Base-by-base conservation (phyloP, 208 protist species). In the Crithidia bombi region DNA sequence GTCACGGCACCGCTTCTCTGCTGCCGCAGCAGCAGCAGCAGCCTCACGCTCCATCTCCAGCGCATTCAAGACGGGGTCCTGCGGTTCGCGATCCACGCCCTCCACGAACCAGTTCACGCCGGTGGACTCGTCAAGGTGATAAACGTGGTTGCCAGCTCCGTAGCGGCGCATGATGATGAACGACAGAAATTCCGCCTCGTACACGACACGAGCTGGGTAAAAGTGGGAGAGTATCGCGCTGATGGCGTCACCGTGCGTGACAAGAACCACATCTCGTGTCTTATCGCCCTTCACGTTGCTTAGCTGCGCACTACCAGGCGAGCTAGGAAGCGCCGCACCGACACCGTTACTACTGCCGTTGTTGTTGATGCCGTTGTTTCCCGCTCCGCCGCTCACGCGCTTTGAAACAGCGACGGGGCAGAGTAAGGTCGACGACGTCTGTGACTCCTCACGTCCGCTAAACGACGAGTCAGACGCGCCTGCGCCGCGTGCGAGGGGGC, bases 231-330 rank as follows among this genome's bases (percentile, higher is more conserved):
- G 26, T 43, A 95, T 73, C 3, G 87, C 78, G 66, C 79, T 78
- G 35, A 95, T 66, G 14, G 87, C 87, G 69, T 95, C 90, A 38
- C 90, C 90, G 73, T 95, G 90, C 6, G 87, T 92, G 30, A 95
- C 86, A 12, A 95, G 65, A 35, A 95, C 65, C 3, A 87, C 61
- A 59, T 85, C 69, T 6, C 39, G 54, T n/a, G 35, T 23, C 43
- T 28, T 51, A 11, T 19, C 41, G 10, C 19, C 17, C 17, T 30
- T 38, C 12, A 38, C 1, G 7, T 17, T 41, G 33, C 44, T 51
- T 44, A 30, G 12, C 44, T 43, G 7, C 5, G 41, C 44, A 28
- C 23, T 47, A 23, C 62, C 52, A 1, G n/a, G 33, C 1, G 50
- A 35, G 17, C 4, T 32, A 6, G 23, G 43, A 19, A 23, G 35